Base-by-base conservation (phyloP, 495 filamentous ascomycete genomes). In the Aspergillus homomorphus region DNA sequence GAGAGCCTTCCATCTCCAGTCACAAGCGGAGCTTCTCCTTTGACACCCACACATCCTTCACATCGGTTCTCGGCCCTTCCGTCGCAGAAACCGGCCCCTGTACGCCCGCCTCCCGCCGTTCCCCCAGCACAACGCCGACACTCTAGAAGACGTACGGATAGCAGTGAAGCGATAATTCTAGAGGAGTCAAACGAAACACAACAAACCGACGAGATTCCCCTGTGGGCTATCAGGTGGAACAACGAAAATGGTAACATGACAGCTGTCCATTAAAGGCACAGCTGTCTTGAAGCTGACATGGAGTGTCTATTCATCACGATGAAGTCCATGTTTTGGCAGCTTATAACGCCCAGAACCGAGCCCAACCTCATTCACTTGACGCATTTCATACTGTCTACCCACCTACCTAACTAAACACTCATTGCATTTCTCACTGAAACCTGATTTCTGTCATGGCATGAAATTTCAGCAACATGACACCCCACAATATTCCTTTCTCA, bases 11-110 rank as follows among this genome's bases (percentile, higher is more conserved):
- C 74, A 3, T 76, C 75, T 4, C 71, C 77, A 7, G 56, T 73
- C 43, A 74, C 72, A 20, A 72, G 69, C 48, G 65, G 61, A 33
- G 70, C 73, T 15, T 80, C 77, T n/a, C 77, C 77, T 8, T 51
- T 77, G 45, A 77, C 77, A 14, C 75, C 77, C 16, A 75, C 74
- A 18, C 71, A 78, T 26, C 77, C 76, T 23, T 73, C 74, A 44
- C 70, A 78, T 60, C 74, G 77, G 15, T 77, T 77, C 64, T 76
- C 77, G 14, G 71, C 75, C 28, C 58, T 77, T 7, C 73, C 71
- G 12, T 68, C 69, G 8, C 69, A 72, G 26, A 76, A 75, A 55
- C 75, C 75, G 16, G 71, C 70, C 8, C 76, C 75, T 18, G 65
- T 67, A n/a, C 61, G 66, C 14, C 73, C 74, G 28, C 71, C 70